Evolutionary conservation across 1,284 basidiomycete genomes (phyloP).

Genomic region (Cutaneotrichosporon daszewskae): DNA sequence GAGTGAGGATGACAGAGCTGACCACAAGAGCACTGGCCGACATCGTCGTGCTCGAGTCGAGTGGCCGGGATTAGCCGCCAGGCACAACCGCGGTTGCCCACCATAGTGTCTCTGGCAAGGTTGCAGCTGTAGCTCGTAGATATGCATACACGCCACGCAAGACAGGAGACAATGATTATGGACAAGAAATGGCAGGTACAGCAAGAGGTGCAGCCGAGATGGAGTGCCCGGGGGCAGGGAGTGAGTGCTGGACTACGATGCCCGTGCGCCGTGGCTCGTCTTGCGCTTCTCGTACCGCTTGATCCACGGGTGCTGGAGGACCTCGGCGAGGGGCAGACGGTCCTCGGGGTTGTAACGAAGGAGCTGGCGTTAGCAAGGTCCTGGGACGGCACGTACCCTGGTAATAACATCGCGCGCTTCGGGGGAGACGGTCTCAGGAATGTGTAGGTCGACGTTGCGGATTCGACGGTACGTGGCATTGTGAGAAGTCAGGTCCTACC

Average conservation of each 20-base stretch:
- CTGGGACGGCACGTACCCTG: constrained; percentile 48
- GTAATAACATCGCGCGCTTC: constrained; percentile 65
- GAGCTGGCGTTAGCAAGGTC: constrained; percentile 55
- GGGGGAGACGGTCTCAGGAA: constrained; percentile 60
- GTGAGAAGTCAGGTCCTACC: constrained; percentile 51
- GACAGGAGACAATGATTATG: background rate
- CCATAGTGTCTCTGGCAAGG: too few relatives aligned
- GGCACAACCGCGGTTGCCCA: too few relatives aligned
- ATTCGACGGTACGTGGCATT: constrained; percentile 78
- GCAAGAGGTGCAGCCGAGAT: background rate
- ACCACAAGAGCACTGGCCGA: too few relatives aligned
- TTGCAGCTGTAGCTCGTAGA: too few relatives aligned
- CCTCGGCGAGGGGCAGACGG: constrained; percentile 72
- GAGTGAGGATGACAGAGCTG: too few relatives aligned
- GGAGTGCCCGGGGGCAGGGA: too few relatives aligned
- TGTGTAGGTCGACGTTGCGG: constrained; percentile 61
- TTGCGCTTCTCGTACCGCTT: constrained; percentile 58
- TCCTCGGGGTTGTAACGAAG: constrained; percentile 79
- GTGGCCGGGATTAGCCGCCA: too few relatives aligned
- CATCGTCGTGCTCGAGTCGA: too few relatives aligned
- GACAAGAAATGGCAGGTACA: background rate
- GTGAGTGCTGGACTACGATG: constrained; percentile 5
- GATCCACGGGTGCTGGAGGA: constrained; percentile 88
- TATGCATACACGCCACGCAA: too few relatives aligned
- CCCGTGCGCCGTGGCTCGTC: constrained; percentile 11